Evolutionary conservation across 495 filamentous ascomycete genomes (phyloP), one percentile per base, ranked within the genome.

Genomic region (Xylaria telfairii): DNA sequence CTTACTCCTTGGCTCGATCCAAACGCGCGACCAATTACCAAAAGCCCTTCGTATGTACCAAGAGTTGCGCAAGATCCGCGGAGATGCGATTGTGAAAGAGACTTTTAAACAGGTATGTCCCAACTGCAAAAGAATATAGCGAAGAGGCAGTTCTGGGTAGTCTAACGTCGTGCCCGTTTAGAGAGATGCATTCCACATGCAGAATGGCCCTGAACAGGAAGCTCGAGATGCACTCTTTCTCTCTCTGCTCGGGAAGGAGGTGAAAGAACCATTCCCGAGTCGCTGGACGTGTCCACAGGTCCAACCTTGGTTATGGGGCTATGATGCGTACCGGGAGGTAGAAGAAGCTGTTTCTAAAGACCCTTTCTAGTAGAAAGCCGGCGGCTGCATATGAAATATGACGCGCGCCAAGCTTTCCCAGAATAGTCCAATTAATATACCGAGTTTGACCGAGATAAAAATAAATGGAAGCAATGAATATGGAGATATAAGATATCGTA

Each of bases 221-320:
- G 80, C 79, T 28, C 80, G 88, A 65, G 87, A 81, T 69, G 67
- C 77, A 28, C 49, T 83, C 7, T 82, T 90, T 73, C 68, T 81
- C 37, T 81, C 80, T 0, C 83, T 86, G 65, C 69, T 84, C n/a
- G 83, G 80, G 3, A 81, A 80, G 44, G 81, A 85, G 65, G 47
- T 84, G n/a, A 77, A 79, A 63, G 83, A 78, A 1, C 81, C 83
- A 0, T 91, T 90, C 71, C 89, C 88, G 0, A 88, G 84, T 70
- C 80, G 88, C 57, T 91, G 88, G 88, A 88, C 84, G 44, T 89
- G 88, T 73, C 87, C 86, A 1, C 84, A 84, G 54, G 85, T 90
- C 3, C 87, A 89, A 76, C 83, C 81, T 37, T 89, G 89, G 80
- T 63, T 91, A 57, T 91, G 87, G 69, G 87, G 87, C n/a, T 90